Evolutionary conservation across 2,329 filamentous ascomycete species (phyloP).

Genomic region (Fusarium continuum): DNA sequence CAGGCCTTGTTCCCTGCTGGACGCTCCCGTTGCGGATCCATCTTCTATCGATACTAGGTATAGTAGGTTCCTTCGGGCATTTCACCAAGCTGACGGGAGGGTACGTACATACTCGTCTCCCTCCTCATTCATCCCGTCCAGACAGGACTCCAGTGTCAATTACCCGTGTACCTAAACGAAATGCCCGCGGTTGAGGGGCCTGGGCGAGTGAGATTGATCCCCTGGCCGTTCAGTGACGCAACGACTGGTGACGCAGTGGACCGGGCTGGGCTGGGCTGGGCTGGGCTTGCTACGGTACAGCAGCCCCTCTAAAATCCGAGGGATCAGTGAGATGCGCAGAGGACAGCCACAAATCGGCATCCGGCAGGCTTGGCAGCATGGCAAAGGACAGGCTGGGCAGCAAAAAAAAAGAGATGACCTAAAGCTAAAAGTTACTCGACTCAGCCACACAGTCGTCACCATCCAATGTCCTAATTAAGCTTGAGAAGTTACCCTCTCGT

Average conservation of each 20-base stretch:
- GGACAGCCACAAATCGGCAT: slow-evolving; percentile 32
- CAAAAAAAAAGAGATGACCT: slow-evolving; percentile 22
- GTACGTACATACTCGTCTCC: slow-evolving; percentile 7
- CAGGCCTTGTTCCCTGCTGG: slow-evolving; percentile 13
- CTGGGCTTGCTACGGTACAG: slow-evolving; percentile 10
- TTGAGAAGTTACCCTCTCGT: slow-evolving; percentile 39
- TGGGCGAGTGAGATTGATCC: slow-evolving; percentile 21
- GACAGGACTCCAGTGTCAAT: no score
- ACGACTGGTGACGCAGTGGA: slow-evolving; percentile 26
- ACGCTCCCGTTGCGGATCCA: slow-evolving; percentile 6
- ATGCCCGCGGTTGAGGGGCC: neutral
- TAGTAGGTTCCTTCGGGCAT: neutral
- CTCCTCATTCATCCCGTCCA: neutral
- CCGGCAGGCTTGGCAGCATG: slow-evolving; percentile 25
- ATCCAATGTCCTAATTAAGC: slow-evolving; percentile 38
- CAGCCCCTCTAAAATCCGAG: neutral
- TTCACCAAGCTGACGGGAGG: neutral
- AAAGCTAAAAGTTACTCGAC: slow-evolving; percentile 18
- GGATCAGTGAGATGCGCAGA: neutral
- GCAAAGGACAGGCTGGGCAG: slow-evolving; percentile 25
- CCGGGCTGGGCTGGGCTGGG: no score
- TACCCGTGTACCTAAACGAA: neutral
- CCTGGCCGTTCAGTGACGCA: slow-evolving; percentile 31
- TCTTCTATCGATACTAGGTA: neutral
- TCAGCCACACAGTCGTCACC: slow-evolving; percentile 49